Percentiles rank a stretch among this genome's conserved stretches.
Evolutionary conservation across 495 filamentous ascomycete genomes (phyloP).

Genomic region (Aspergillus baeticus): DNA sequence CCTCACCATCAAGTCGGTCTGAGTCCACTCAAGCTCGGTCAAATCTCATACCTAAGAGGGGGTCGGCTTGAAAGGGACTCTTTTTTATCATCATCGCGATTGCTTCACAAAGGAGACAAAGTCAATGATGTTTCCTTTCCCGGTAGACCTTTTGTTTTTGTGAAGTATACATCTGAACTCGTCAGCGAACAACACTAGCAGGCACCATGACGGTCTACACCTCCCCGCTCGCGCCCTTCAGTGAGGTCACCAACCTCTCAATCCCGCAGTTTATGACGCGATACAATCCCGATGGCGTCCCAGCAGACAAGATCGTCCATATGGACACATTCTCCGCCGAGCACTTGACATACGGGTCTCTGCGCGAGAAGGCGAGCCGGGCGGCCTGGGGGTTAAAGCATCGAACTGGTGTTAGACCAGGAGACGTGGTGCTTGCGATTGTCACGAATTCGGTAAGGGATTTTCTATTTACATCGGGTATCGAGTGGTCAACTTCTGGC

Average conservation of each 20-base stretch:
- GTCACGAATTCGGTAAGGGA: background rate
- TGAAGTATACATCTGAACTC: no score
- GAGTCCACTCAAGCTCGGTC: no score
- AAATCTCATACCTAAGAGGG: no score
- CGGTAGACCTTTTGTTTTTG: no score
- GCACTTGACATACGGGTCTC: constrained; percentile 1
- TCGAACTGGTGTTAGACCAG: background rate
- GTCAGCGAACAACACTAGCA: no score
- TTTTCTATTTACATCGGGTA: no score
- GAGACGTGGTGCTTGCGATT: background rate
- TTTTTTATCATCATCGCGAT: no score
- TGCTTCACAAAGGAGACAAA: no score
- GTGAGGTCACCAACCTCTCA: background rate
- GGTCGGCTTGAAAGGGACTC: no score
- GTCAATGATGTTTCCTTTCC: no score
- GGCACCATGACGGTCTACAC: background rate
- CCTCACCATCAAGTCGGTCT: no score
- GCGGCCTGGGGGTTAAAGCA: constrained; percentile 3
- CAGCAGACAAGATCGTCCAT: background rate
- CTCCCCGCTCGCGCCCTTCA: background rate
- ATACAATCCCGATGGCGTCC: constrained; percentile 2
- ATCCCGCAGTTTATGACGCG: constrained; percentile 3
- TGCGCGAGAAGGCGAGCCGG: background rate
- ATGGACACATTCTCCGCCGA: background rate
- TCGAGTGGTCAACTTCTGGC: background rate